phyloP scores from a whole-genome alignment of 2,329 filamentous ascomycete genomes.

The Talaromyces sp. region DNA sequence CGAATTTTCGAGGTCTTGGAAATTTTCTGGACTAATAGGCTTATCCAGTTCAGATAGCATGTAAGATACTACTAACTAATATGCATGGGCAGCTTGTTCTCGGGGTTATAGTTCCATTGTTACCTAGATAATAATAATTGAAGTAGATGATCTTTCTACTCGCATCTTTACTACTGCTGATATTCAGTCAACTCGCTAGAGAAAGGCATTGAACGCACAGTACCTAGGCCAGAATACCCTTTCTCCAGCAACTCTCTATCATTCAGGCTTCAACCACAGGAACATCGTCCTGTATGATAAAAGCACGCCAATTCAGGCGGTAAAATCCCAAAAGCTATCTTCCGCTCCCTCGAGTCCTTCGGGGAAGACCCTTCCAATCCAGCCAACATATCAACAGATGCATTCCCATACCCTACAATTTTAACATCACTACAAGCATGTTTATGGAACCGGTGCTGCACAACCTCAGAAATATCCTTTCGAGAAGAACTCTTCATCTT shows the following conservation, averaged over 20 bases:
- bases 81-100: too few species aligned
- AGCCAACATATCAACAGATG: neutral
- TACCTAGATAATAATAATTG: too few species aligned
- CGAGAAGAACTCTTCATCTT: neutral
- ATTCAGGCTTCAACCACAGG: neutral
- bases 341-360: neutral
- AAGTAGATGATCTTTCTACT: too few species aligned
- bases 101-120: too few species aligned
- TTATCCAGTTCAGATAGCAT: neutral
- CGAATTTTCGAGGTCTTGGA: neutral
- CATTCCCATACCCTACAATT: neutral
- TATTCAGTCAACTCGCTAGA: too few species aligned
- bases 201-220: too few species aligned
- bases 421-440: neutral
- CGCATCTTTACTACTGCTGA: too few species aligned
- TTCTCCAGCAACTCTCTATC: neutral
- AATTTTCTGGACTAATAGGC: neutral
- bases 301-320: neutral
- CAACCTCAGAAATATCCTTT: neutral
- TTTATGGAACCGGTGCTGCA: neutral
- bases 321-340: neutral
- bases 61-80: too few species aligned
- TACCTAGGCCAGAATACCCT: too few species aligned
- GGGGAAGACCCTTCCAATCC: neutral
- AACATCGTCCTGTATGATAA: neutral